Evolutionary conservation across 2,329 filamentous ascomycete genomes (phyloP).

Genomic region (Talaromyces sp.): DNA sequence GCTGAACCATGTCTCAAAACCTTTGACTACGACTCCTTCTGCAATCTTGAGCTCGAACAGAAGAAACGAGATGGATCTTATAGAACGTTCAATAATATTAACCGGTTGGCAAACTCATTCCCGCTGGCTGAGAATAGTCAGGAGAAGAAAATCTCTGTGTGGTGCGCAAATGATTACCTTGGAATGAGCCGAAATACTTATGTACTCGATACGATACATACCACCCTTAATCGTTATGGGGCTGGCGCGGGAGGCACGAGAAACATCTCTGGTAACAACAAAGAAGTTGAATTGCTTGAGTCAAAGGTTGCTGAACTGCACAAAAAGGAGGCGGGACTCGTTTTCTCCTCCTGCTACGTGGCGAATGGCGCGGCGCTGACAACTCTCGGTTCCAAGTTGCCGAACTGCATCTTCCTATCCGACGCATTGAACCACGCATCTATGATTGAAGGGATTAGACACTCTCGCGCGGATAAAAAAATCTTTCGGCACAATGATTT

Average conservation of each 20-base stretch:
- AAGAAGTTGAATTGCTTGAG: slow-evolving; percentile 85
- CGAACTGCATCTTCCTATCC: slow-evolving; percentile 94
- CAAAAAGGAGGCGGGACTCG: slow-evolving; percentile 83
- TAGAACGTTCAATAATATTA: too few relatives aligned
- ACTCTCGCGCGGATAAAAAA: slow-evolving; percentile 94
- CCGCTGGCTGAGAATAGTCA: too few relatives aligned
- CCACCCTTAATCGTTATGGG: slow-evolving; percentile 58
- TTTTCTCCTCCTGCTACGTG: slow-evolving; percentile 97
- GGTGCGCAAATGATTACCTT: too few relatives aligned
- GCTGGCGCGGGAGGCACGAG: slow-evolving; percentile 92
- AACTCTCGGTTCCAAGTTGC: slow-evolving; percentile 90
- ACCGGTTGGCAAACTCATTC: too few relatives aligned
- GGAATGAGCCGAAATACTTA: too few relatives aligned
- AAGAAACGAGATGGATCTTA: too few relatives aligned
- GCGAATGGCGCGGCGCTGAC: slow-evolving; percentile 96
- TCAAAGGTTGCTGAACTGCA: slow-evolving; percentile 79
- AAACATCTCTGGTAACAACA: slow-evolving; percentile 97
- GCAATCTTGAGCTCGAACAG: too few relatives aligned
- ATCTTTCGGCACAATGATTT: slow-evolving; percentile 99
- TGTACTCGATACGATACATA: too few relatives aligned
- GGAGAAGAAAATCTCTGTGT: too few relatives aligned
- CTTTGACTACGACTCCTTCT: too few relatives aligned
- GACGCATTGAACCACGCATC: slow-evolving; percentile 97
- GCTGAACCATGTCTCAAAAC: too few relatives aligned
- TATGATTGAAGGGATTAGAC: slow-evolving; percentile 98